These are phyloP conservation scores for Kwoniella dendrophila DNA, from an alignment of 768 basidiomycete species.

Conservation along the genomic window DNA sequence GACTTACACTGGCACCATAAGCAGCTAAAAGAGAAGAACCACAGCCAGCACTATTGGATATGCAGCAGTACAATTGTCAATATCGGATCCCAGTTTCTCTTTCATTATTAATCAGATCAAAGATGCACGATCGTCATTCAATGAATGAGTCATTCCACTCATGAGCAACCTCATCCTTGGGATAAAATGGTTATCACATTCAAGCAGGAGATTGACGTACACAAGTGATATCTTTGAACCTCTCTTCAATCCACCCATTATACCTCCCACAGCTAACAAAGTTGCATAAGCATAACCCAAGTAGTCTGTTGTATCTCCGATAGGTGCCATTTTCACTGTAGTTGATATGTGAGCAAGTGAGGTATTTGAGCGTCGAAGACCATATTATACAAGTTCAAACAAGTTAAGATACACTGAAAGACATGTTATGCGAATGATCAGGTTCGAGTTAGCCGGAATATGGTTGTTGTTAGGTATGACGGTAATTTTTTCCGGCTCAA, in stretches of 20 bases:
- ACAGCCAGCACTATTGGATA: conserved; percentile 15
- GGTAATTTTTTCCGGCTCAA: too few species aligned
- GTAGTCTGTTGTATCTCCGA: conserved; percentile 11
- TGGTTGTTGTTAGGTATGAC: too few species aligned
- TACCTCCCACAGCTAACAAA: conserved; percentile 18
- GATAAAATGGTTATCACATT: not conserved
- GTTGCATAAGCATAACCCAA: conserved; percentile 20
- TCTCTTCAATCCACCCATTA: conserved; percentile 22
- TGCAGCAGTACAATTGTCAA: not conserved
- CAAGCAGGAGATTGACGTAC: conserved; percentile 5
- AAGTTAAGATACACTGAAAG: too few species aligned
- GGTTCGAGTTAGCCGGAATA: too few species aligned
- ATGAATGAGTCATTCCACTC: not conserved
- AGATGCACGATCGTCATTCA: not conserved
- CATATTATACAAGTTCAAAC: too few species aligned
- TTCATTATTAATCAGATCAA: too few species aligned
- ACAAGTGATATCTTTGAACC: conserved; percentile 26
- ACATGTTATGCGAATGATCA: too few species aligned
- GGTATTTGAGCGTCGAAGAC: too few species aligned
- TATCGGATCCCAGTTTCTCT: too few species aligned
- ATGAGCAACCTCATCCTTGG: too few species aligned
- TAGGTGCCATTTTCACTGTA: conserved; percentile 15
- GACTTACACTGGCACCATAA: conserved; percentile 30
- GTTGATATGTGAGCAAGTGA: too few species aligned
- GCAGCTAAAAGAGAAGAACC: conserved; percentile 12